Evolutionary conservation across 176 grass and related monocot genomes (phyloP), one percentile per base, ranked within the genome.

Genomic region (Leersia perrieri): DNA sequence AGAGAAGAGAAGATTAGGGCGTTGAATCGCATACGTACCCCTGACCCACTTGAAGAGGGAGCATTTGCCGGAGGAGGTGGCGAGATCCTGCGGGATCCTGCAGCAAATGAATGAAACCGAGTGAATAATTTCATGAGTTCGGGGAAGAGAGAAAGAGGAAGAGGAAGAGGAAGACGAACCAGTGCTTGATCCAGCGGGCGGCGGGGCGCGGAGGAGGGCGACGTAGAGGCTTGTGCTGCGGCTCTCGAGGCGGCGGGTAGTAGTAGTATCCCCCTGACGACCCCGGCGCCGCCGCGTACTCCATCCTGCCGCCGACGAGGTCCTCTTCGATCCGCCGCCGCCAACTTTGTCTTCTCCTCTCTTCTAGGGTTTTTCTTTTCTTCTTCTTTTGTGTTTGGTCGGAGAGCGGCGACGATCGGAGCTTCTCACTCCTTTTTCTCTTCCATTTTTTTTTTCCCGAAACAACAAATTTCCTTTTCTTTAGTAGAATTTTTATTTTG

Each of bases 1-100:
- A 68, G 72, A 68, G n/a, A n/a, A n/a, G n/a, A 30, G 60, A 63
- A 44, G 40, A 68, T 68, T 78, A 14, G 28, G 72, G 9, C 9
- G 9, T 7, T 7, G 9, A 3, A 14, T 44, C 7, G 0, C 42
- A 33, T 53, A 31, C 13, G n/a, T 87, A 97, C 94, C 94, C 91
- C 84, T 97, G 68, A 94, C 91, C 94, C 94, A 97, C 80, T 89
- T 89, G 74, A 89, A 97, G 76, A 91, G 71, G 61, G 84, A 82
- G 75, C 94, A 97, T 22, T 89, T 91, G 13, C 88, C 87, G 35
- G 82, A 79, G 40, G 84, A 73, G 44, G 87, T 14, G 41, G 81
- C 69, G 33, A 97, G 76, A 73, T 93, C 88, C 81, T 93, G 89
- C 30, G 94, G 91, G 76, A 97, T 89, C 94, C 94, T 97, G 86